phyloP scores from a whole-genome alignment of 768 basidiomycete genomes.

The Tylopilus cervinicoccineus region DNA sequence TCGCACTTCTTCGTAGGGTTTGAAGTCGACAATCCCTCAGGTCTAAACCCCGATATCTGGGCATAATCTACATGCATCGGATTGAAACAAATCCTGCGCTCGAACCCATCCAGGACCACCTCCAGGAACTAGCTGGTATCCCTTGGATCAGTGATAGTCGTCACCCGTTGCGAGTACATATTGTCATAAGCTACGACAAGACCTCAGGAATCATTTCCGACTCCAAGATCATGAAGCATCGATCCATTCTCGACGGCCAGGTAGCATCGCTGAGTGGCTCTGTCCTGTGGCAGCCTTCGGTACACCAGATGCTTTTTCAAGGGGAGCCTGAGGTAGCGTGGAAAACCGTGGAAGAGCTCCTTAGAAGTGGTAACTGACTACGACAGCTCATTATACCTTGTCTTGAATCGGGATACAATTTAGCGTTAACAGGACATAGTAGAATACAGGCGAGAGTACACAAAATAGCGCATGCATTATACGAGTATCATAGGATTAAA shows the following conservation, averaged over 20 bases:
- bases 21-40: neutral
- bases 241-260: neutral
- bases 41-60: neutral
- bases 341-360: constrained; percentile 10
- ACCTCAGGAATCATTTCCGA: neutral
- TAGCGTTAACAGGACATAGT: neutral
- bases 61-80: constrained; percentile 19
- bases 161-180: neutral
- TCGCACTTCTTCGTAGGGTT: neutral
- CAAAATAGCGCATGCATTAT: neutral
- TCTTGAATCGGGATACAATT: no score
- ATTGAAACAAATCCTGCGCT: constrained; percentile 12
- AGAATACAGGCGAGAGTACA: neutral
- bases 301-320: constrained; percentile 4
- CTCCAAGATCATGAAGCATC: neutral
- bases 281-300: neutral
- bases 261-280: neutral
- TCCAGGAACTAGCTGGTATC: neutral
- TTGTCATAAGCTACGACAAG: constrained; percentile 13
- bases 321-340: constrained; percentile 14
- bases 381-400: neutral
- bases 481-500: neutral
- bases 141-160: neutral
- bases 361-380: neutral
- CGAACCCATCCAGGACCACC: constrained; percentile 3